Percentiles rank a stretch among this genome's conserved stretches.
These are phyloP conservation scores for Mycotypha africana DNA, from an alignment of 371 early-diverging fungal genomes.

Conservation along the genomic window DNA sequence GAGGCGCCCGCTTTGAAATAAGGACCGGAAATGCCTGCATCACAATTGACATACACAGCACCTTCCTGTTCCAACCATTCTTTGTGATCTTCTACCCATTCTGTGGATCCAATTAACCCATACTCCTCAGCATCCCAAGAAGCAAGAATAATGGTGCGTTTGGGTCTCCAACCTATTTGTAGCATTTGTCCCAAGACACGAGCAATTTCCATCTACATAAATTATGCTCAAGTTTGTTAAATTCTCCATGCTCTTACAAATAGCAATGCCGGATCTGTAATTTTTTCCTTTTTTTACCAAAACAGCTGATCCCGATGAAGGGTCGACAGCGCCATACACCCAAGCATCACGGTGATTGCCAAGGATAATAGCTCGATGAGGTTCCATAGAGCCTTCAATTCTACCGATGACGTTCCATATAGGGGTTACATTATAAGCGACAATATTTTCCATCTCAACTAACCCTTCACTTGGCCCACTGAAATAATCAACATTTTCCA, in stretches of 20 bases:
- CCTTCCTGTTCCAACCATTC: conserved; percentile 50
- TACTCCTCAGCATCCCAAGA: conserved; percentile 75
- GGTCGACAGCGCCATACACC: conserved; percentile 66
- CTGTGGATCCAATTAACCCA: conserved; percentile 63
- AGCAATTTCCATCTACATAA: conserved; percentile 47
- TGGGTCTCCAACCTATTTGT: conserved; percentile 60
- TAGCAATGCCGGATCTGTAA: too few species aligned
- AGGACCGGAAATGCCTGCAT: conserved; percentile 47
- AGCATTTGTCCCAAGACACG: conserved; percentile 50
- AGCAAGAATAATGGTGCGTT: conserved; percentile 58
- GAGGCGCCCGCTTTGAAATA: conserved; percentile 45
- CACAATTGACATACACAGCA: conserved; percentile 61
- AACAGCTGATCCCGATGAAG: conserved; percentile 58
- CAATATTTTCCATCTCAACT: conserved; percentile 50
- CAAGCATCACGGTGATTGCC: conserved; percentile 71
- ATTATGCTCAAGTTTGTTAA: too few species aligned
- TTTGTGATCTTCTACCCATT: conserved; percentile 66
- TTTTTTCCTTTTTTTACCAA: too few species aligned
- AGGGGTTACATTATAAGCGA: conserved; percentile 51
- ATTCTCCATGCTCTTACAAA: too few species aligned
- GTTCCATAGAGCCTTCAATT: conserved; percentile 54
- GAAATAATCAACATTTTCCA: conserved; percentile 42
- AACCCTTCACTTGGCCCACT: conserved; percentile 51
- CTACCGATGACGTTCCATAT: conserved; percentile 66
- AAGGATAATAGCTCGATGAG: conserved; percentile 36